Base-by-base conservation (phyloP, 208 protist species). In the Leptomonas pyrrhocoris region DNA sequence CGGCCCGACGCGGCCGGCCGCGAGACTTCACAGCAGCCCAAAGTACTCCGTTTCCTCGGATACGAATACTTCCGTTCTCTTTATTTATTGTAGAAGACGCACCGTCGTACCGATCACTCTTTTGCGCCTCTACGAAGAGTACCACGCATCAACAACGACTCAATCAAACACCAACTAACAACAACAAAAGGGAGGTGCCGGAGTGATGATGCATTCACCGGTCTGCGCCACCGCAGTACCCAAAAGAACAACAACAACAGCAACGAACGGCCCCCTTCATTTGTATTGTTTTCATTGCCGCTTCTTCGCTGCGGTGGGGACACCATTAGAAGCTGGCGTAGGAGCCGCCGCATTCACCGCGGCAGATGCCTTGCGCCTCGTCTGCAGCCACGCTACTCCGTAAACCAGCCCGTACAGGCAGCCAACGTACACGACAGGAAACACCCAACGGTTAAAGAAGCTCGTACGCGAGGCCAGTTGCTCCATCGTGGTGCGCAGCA, bases 391-490 rank as follows among this genome's bases (percentile, higher is more conserved):
- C 12, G 30, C 67, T 23, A 77, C 31, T 0, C 68, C 54, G 15
- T 57, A 50, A 51, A 90, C 46, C 40, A 73, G 38, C 2, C 27
- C 77, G 57, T 88, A 90, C 45, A 91, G 34, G 27, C 55, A 49
- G 15, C 23, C 48, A 25, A 77, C 64, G 56, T 83, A 67, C 43
- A 89, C 25, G 9, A 83, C 18, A 19, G 88, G 85, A 51, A 55
- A 83, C 23, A 79, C 53, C 74, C 79, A 94, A 6, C 85, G 79
- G 13, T 62, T 40, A 28, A 70, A 65, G 18, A 85, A 12, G 36
- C 73, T 72, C 15, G 81, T 81, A 19, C 65, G 59, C 16, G 60
- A 57, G 15, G 68, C 58, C 53, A 56, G 71, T 34, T 58, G 58
- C 27, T 23, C 68, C 42, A 67, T 31, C 16, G 40, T 34, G 58